phyloP scores from a whole-genome alignment of 176 grass and related monocot genomes.

The Juncus effusus region DNA sequence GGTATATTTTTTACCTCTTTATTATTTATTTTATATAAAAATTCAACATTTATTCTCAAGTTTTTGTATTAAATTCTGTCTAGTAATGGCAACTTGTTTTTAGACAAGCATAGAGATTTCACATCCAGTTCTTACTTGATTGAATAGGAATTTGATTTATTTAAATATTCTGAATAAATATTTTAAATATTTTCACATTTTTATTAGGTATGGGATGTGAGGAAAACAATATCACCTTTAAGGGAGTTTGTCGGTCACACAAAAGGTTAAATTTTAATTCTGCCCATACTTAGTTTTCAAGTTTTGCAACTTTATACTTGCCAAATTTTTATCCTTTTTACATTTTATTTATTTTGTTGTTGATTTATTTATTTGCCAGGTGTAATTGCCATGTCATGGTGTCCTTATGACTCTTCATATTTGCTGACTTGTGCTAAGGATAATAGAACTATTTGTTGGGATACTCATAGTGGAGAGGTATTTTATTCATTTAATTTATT shows the following conservation, averaged over 20 bases:
- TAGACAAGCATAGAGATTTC: too few relatives aligned
- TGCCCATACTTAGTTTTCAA: conserved; percentile 18
- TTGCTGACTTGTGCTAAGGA: conserved; percentile 98
- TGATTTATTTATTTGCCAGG: conserved; percentile 37
- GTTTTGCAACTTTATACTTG: conserved; percentile 19
- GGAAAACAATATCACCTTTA: conserved; percentile 94
- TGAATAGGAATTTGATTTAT: too few relatives aligned
- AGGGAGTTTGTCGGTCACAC: conserved; percentile 93
- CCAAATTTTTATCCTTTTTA: conserved; percentile 3
- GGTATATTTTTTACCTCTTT: conserved; percentile 36
- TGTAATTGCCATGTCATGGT: conserved; percentile 99
- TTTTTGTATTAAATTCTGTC: too few relatives aligned
- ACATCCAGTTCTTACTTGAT: too few relatives aligned
- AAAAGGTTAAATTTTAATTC: conserved; percentile 62
- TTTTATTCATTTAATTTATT: conserved; percentile 14
- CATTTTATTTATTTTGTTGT: conserved; percentile 23
- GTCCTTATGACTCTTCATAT: conserved; percentile 94
- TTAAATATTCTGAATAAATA: too few relatives aligned
- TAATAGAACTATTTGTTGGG: conserved; percentile 99
- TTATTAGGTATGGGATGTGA: conserved; percentile 97
- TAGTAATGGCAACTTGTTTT: too few relatives aligned
- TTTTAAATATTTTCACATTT: neutral
- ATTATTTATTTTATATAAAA: neutral
- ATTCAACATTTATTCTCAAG: too few relatives aligned
- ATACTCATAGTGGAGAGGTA: conserved; percentile 96